A percentile compares a stretch with the other conserved stretches of the same genome.
These are phyloP conservation scores for Astrephomene gubernaculifera DNA, from an alignment of 139 green algal genomes.

Conservation along the genomic window DNA sequence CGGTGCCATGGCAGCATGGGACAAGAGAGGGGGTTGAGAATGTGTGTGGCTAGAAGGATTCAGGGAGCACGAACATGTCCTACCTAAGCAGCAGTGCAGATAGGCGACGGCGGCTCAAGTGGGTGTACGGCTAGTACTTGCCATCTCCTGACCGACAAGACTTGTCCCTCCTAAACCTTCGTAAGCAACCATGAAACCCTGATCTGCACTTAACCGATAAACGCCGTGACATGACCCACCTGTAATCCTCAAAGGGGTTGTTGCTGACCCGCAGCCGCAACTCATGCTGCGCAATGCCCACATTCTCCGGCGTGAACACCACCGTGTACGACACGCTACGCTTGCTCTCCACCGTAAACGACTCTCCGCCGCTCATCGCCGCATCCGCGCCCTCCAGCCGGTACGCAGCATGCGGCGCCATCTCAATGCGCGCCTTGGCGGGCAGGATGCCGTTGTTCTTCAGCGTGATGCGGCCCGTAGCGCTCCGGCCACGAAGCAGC, in stretches of 20 bases:
- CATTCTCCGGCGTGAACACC: slow-evolving; percentile 59
- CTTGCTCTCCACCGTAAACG: slow-evolving; percentile 71
- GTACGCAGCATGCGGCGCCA: slow-evolving; percentile 65
- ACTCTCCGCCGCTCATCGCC: slow-evolving; percentile 4
- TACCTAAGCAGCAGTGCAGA: too few relatives aligned
- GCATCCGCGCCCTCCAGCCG: slow-evolving; percentile 50
- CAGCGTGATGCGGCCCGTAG: slow-evolving; percentile 58
- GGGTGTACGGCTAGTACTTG: too few relatives aligned
- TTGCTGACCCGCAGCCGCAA: slow-evolving; percentile 62
- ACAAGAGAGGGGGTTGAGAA: too few relatives aligned
- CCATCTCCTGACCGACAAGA: too few relatives aligned
- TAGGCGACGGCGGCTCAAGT: too few relatives aligned
- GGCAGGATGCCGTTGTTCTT: slow-evolving; percentile 82
- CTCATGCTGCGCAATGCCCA: slow-evolving; percentile 55
- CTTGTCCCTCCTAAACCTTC: too few relatives aligned
- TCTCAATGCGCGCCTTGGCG: slow-evolving; percentile 69
- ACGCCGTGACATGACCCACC: too few relatives aligned
- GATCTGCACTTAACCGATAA: background rate
- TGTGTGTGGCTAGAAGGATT: too few relatives aligned
- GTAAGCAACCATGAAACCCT: background rate
- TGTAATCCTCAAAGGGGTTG: slow-evolving; percentile 85
- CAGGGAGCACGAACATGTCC: too few relatives aligned
- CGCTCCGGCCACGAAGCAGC: slow-evolving; percentile 66
- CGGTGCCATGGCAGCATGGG: too few relatives aligned
- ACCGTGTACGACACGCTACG: slow-evolving; percentile 61